Conservation (phyloP, 2,329 filamentous ascomycete species). For the Xylariaceae sp. region DNA sequence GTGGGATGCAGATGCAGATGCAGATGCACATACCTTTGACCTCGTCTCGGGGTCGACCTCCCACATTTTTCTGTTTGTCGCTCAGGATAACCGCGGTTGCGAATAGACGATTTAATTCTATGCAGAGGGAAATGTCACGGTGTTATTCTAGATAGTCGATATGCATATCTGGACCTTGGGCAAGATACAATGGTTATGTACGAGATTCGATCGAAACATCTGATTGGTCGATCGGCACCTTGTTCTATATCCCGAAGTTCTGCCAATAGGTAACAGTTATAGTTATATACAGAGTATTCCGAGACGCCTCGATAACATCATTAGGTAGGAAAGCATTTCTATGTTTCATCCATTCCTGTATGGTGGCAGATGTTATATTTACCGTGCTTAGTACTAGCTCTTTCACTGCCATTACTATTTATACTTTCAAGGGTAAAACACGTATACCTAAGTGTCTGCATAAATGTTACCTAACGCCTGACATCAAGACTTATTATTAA, state of each 20-base stretch:
- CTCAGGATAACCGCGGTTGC: background rate
- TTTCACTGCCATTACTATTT: too few relatives aligned
- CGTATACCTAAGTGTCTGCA: too few relatives aligned
- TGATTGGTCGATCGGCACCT: conserved; percentile 22
- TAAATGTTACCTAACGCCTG: background rate
- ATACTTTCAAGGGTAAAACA: too few relatives aligned
- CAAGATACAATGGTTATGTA: conserved; percentile 8
- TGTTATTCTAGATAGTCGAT: background rate
- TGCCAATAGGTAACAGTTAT: conserved; percentile 16
- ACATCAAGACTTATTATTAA: background rate
- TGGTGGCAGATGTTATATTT: too few relatives aligned
- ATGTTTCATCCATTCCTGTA: too few relatives aligned
- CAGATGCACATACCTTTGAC: conserved; percentile 73
- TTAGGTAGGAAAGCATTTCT: too few relatives aligned
- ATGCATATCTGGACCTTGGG: background rate
- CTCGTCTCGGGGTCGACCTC: conserved; percentile 98
- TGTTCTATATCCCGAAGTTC: conserved; percentile 24
- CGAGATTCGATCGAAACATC: background rate
- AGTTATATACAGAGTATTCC: background rate
- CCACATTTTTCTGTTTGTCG: conserved; percentile 69
- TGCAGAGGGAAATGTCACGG: too few relatives aligned
- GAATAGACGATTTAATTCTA: conserved; percentile 1
- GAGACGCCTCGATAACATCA: too few relatives aligned
- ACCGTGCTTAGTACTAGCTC: too few relatives aligned
- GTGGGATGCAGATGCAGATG: conserved; percentile 10